A percentile compares a stretch with the other conserved stretches of the same genome.
Evolutionary conservation across 1,284 basidiomycete species (phyloP).

Genomic region (Cryptococcus wingfieldii): DNA sequence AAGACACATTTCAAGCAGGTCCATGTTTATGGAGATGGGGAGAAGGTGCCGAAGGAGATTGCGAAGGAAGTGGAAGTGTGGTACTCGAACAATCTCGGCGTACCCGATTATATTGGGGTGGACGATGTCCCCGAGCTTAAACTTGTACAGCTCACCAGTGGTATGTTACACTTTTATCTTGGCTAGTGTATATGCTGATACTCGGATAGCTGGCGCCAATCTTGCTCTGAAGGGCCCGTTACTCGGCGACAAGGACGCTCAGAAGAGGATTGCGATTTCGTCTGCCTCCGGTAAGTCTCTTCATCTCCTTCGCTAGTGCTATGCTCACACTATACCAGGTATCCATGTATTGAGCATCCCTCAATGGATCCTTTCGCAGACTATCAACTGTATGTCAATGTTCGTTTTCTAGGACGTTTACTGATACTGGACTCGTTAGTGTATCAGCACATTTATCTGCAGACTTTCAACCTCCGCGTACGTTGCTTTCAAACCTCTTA

Average conservation of each 20-base stretch:
- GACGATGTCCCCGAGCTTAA: conserved; percentile 22
- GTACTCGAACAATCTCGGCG: conserved; percentile 20
- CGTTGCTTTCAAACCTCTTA: not conserved
- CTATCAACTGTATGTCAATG: conserved; percentile 27
- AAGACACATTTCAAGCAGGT: conserved; percentile 30
- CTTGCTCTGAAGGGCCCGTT: conserved; percentile 22
- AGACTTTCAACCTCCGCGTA: conserved; percentile 10
- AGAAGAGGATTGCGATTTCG: conserved; percentile 32
- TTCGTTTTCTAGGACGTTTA: not conserved
- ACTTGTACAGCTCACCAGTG: conserved; percentile 37
- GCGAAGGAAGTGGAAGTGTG: conserved; percentile 29
- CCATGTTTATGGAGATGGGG: conserved; percentile 25
- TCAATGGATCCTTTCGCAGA: conserved; percentile 37
- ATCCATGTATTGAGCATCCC: conserved; percentile 44
- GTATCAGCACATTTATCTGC: conserved; percentile 8
- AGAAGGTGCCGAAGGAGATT: conserved; percentile 20
- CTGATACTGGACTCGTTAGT: not conserved
- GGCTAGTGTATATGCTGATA: not conserved
- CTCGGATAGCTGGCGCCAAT: conserved; percentile 35
- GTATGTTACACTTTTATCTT: conserved; percentile 8
- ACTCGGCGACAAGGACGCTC: conserved; percentile 19
- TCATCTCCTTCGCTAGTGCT: not conserved
- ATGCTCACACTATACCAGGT: conserved; percentile 14
- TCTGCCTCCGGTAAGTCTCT: conserved; percentile 26
- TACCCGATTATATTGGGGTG: conserved; percentile 20